A percentile compares a stretch with the other conserved stretches of the same genome.
These are phyloP conservation scores for Mesembryanthemum crystallinum DNA, from an alignment of 148 eudicot species.

Conservation along the genomic window DNA sequence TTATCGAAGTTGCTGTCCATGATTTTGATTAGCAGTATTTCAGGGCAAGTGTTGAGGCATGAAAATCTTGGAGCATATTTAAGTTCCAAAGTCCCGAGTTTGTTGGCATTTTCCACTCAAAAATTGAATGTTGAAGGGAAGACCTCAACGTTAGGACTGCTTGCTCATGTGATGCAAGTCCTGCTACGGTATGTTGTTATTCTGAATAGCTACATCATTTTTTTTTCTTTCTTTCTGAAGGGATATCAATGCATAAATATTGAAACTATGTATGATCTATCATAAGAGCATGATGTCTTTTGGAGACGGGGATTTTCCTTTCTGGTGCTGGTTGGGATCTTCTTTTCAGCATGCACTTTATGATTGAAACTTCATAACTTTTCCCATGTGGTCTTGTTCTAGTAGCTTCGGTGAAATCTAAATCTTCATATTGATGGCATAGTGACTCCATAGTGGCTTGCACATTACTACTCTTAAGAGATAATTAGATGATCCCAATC, in stretches of 20 bases:
- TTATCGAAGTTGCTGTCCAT: conserved; percentile 13
- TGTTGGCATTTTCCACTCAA: conserved; percentile 38
- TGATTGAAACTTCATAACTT: not conserved
- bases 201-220: no score
- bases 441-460: not conserved
- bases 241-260: no score
- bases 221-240: no score
- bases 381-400: not conserved
- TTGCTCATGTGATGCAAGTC: conserved; percentile 64
- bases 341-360: not conserved
- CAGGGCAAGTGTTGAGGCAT: conserved; percentile 90
- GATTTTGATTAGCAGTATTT: conserved; percentile 32
- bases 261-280: not conserved
- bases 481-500: not conserved
- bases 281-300: not conserved
- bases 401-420: not conserved
- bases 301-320: not conserved
- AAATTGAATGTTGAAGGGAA: conserved; percentile 59
- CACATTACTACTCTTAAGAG: not conserved
- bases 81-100: conserved; percentile 64
- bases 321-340: not conserved
- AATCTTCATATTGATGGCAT: not conserved
- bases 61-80: conserved; percentile 73
- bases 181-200: conserved; percentile 51
- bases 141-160: conserved; percentile 42